Conservation (phyloP, 192 early-diverging fungal species). For the Coemansia sp. region DNA sequence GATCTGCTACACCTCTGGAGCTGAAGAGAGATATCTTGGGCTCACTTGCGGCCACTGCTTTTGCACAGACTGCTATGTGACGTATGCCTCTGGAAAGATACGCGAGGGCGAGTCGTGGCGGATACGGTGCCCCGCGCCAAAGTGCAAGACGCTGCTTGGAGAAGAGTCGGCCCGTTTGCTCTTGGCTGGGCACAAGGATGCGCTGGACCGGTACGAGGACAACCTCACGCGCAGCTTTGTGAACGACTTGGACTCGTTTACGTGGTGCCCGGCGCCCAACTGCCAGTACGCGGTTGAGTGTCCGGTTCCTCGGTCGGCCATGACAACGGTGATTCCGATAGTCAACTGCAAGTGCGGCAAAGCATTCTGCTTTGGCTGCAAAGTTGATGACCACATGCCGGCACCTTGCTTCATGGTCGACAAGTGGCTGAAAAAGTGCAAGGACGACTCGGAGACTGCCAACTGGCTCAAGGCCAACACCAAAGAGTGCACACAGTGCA, state of each 20-base stretch:
- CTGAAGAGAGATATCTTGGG: slow-evolving; percentile 56
- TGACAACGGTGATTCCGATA: slow-evolving; percentile 74
- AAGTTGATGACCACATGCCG: slow-evolving; percentile 77
- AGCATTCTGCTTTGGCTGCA: slow-evolving; percentile 93
- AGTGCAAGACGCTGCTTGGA: slow-evolving; percentile 81
- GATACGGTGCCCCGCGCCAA: slow-evolving; percentile 77
- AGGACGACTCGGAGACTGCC: slow-evolving; percentile 96
- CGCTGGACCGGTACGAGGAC: slow-evolving; percentile 60
- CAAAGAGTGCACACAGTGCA: slow-evolving; percentile 95
- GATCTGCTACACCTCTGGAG: slow-evolving; percentile 74
- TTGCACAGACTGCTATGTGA: slow-evolving; percentile 81
- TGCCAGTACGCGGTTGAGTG: slow-evolving; percentile 96
- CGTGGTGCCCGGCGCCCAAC: slow-evolving; percentile 95
- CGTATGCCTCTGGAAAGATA: slow-evolving; percentile 78
- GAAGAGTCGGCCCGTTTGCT: slow-evolving; percentile 72
- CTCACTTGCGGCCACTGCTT: slow-evolving; percentile 85
- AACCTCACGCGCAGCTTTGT: slow-evolving; percentile 86
- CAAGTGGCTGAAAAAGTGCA: slow-evolving; percentile 91
- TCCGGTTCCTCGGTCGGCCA: slow-evolving; percentile 65
- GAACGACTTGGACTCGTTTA: slow-evolving; percentile 74
- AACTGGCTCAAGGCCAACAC: slow-evolving; percentile 96
- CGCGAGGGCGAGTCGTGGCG: slow-evolving; percentile 85
- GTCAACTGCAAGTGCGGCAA: slow-evolving; percentile 79
- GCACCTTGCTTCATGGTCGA: slow-evolving; percentile 80
- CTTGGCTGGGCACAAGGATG: slow-evolving; percentile 51